phyloP scores from a whole-genome alignment of 2,329 filamentous ascomycete species.

The Dactylonectria macrodidyma region DNA sequence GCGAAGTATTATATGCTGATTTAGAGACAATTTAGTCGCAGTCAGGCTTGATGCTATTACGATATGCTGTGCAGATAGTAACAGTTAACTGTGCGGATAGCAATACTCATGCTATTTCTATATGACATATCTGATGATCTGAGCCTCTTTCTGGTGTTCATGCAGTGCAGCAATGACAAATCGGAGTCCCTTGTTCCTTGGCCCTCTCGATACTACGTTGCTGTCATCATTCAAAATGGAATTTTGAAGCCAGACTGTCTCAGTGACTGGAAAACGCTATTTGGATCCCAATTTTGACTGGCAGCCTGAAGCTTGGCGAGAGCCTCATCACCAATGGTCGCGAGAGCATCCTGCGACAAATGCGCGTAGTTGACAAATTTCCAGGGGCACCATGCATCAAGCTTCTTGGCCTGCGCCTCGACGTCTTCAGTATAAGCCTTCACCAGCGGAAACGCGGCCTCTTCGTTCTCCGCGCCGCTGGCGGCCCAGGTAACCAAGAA shows the following conservation, averaged over 20 bases:
- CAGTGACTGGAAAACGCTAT: constrained; percentile 55
- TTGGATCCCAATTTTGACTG: constrained; percentile 56
- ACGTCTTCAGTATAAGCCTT: constrained; percentile 52
- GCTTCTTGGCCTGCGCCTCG: constrained; percentile 44
- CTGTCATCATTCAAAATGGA: constrained; percentile 25
- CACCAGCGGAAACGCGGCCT: constrained; percentile 54
- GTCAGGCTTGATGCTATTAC: no score
- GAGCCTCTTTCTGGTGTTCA: no score
- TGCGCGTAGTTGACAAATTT: constrained; percentile 63
- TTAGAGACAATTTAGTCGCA: no score
- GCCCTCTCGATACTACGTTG: neutral
- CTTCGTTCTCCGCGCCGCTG: constrained; percentile 52
- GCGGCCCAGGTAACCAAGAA: constrained; percentile 51
- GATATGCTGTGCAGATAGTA: no score
- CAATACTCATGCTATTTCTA: no score
- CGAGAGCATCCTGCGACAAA: constrained; percentile 55
- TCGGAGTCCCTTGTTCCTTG: neutral
- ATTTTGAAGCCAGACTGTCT: constrained; percentile 53
- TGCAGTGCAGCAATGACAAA: neutral
- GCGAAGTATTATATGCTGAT: no score
- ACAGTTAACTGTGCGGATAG: no score
- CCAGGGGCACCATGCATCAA: constrained; percentile 48
- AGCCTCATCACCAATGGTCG: constrained; percentile 56
- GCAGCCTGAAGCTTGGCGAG: constrained; percentile 51
- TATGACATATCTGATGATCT: no score